Evolutionary conservation across 179 eudicot genomes (phyloP).

Genomic region (Beta macrorhiza): DNA sequence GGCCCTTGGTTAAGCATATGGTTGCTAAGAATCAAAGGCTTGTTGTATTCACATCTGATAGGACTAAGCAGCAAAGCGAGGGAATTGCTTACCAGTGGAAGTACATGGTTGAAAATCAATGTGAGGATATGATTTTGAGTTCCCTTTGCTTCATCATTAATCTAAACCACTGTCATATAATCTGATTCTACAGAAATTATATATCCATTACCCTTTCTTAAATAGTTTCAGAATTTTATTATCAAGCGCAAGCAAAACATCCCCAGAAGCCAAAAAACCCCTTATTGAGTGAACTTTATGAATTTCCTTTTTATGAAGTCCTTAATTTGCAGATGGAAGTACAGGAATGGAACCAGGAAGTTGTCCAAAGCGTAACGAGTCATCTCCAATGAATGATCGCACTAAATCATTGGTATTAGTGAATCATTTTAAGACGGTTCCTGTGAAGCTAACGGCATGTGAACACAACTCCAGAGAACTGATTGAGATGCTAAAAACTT

Average conservation of each 20-base stretch:
- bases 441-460: conserved; percentile 50
- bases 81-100: conserved; percentile 90
- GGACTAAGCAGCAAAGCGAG: conserved; percentile 55
- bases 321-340: conserved; percentile 49
- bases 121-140: conserved; percentile 29
- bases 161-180: background rate
- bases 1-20: conserved; percentile 88
- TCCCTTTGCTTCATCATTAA: background rate
- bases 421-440: conserved; percentile 56
- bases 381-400: conserved; percentile 50
- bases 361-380: conserved; percentile 66
- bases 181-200: too few species aligned
- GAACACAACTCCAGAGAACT: conserved; percentile 52
- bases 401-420: conserved; percentile 65
- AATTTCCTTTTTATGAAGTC: background rate
- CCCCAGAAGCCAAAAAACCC: too few species aligned
- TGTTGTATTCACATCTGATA: conserved; percentile 64
- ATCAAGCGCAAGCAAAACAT: too few species aligned
- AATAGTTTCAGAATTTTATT: too few species aligned
- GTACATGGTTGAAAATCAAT: conserved; percentile 76
- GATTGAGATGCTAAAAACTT: conserved; percentile 52
- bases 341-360: conserved; percentile 64
- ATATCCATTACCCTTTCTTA: too few species aligned
- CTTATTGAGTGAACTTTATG: too few species aligned
- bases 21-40: conserved; percentile 71